Evolutionary conservation across 108 stramenopile genomes (phyloP), one percentile per base, ranked within the genome.

Genomic region (Cyclotella sp.): DNA sequence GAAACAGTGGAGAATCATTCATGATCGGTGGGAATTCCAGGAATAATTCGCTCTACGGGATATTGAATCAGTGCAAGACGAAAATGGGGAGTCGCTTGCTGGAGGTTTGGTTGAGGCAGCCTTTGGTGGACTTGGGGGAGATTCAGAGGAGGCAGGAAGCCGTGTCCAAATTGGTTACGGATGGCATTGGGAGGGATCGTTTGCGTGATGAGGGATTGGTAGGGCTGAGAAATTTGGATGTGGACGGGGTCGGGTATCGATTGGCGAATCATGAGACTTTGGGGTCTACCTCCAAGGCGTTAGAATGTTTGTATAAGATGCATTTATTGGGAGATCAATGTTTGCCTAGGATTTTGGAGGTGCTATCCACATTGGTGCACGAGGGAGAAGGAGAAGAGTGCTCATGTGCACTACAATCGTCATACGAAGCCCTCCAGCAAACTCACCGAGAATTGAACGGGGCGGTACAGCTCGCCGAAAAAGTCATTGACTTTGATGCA

Each of bases 61-160:
- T 94, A 9, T 71, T 96, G 72, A 85, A 85, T 68, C 85, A 89
- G 12, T 89, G 86, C 58, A 55, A 78, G 66, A 96, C 95, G 12
- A 79, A 68, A 63, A 92, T 93, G 93, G 92, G 92, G 7, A 84
- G 84, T 66, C 72, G 76, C 1, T 75, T 72, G 40, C 61, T 96
- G 61, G 82, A 90, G 70, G 75, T 86, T 30, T 94, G 95, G 95
- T 65, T 94, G 40, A 76, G 88, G n/a, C 91, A 93, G 70, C 95
- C 95, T 30, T 68, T 91, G 44, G 87, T 93, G 27, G 70, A 90
- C 16, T 72, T 90, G 49, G 58, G 34, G 0, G 70, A 64, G 27
- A 89, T 96, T 51, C 22, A 67, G 59, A 54, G 72, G 22, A 86
- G 95, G 53, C 95, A 96, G 46, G 74, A 88, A 67, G 89, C 88